These are phyloP conservation scores for Sphaerulina vaccinii DNA, from an alignment of 2,329 filamentous ascomycete species.

Conservation along the genomic window DNA sequence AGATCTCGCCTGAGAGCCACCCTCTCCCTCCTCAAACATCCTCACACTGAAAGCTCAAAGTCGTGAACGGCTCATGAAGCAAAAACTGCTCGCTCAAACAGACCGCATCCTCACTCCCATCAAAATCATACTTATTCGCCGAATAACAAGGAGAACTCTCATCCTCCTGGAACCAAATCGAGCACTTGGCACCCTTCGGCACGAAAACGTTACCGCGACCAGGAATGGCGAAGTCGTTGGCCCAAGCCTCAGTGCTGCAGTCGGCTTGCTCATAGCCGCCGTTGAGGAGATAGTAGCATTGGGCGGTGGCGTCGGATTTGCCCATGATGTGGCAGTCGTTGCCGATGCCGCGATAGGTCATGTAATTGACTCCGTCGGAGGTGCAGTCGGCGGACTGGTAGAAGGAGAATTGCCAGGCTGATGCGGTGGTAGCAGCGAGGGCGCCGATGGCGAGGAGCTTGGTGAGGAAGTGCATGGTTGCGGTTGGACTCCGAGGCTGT, in stretches of 20 bases:
- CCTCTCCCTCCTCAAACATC: neutral
- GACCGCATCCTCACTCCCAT: neutral
- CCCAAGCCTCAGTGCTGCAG: neutral
- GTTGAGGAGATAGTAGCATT: slow-evolving; percentile 1
- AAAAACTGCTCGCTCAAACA: neutral
- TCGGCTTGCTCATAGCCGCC: neutral
- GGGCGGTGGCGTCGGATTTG: neutral
- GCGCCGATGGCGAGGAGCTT: neutral
- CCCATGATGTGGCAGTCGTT: neutral
- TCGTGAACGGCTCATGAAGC: neutral
- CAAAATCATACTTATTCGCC: neutral
- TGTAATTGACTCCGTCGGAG: slow-evolving; percentile 1
- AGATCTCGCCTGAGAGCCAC: no score
- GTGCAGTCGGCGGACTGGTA: slow-evolving; percentile 11
- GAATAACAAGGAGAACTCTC: neutral
- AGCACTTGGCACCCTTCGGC: neutral
- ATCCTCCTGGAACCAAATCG: neutral
- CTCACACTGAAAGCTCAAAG: neutral
- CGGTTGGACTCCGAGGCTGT: no score
- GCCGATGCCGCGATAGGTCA: slow-evolving; percentile 2
- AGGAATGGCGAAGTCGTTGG: neutral
- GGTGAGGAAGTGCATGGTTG: neutral
- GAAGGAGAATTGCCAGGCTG: slow-evolving; percentile 3
- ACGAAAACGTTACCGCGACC: slow-evolving; percentile 1
- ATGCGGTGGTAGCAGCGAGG: neutral